Percentiles rank a stretch among this genome's conserved stretches.
phyloP scores from a whole-genome alignment of 352 stramenopile species.

The Globisporangium nagaii region DNA sequence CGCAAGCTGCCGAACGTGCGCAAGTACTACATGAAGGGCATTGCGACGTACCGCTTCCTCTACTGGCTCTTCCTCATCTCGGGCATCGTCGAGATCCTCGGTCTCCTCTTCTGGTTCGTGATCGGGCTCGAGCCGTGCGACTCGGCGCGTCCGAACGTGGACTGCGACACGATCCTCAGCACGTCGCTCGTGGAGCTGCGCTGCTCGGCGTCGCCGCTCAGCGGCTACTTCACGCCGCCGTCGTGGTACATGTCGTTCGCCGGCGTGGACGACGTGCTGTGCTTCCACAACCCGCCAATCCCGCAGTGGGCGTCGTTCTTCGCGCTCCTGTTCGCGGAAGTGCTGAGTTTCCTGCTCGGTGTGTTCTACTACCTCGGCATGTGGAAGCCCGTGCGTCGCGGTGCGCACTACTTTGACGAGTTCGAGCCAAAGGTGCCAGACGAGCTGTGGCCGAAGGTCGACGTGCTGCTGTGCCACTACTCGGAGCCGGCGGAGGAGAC shows the following conservation, averaged over 20 bases:
- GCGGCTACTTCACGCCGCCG: slow-evolving; percentile 58
- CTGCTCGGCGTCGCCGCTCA: slow-evolving; percentile 47
- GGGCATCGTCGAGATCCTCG: slow-evolving; percentile 64
- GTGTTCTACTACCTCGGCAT: slow-evolving; percentile 86
- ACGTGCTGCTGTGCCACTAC: slow-evolving; percentile 79
- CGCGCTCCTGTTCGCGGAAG: slow-evolving; percentile 53
- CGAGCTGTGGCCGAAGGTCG: slow-evolving; percentile 81
- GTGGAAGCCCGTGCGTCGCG: slow-evolving; percentile 85
- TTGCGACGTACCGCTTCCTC: slow-evolving; percentile 63
- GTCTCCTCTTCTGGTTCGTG: slow-evolving; percentile 76
- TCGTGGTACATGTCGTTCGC: slow-evolving; percentile 74
- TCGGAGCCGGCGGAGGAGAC: slow-evolving; percentile 80
- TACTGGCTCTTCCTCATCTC: slow-evolving; percentile 79
- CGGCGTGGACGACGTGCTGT: slow-evolving; percentile 66
- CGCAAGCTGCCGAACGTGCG: slow-evolving; percentile 83
- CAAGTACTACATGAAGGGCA: slow-evolving; percentile 88
- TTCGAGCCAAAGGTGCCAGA: slow-evolving; percentile 80
- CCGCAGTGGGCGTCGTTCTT: slow-evolving; percentile 83
- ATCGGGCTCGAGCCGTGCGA: slow-evolving; percentile 76
- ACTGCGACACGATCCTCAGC: slow-evolving; percentile 57
- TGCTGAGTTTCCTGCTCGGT: slow-evolving; percentile 65
- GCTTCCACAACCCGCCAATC: slow-evolving; percentile 72
- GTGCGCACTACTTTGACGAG: slow-evolving; percentile 84
- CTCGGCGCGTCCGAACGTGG: slow-evolving; percentile 28
- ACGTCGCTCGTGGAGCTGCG: slow-evolving; percentile 49